Percentiles rank a stretch among this genome's conserved stretches.
Conservation (phyloP, 2,329 filamentous ascomycete species). For the Epichloe bromicola region DNA sequence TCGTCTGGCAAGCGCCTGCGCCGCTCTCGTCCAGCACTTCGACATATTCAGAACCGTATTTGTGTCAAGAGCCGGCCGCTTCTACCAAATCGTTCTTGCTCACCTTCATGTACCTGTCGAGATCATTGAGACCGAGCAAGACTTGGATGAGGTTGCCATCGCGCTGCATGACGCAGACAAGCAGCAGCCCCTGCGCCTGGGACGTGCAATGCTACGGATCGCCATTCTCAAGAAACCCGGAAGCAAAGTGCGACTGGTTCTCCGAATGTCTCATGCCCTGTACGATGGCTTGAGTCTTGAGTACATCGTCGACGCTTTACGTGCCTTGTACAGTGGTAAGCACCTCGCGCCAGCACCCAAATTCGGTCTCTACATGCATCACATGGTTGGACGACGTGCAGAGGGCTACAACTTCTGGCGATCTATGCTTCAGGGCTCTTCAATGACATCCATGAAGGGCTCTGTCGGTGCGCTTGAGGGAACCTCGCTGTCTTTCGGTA, state of each 20-base stretch:
- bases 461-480: background rate
- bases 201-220: conserved; percentile 2
- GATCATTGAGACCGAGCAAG: conserved; percentile 1
- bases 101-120: conserved; percentile 4
- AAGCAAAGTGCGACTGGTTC: conserved; percentile 6
- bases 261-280: conserved; percentile 11
- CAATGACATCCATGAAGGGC: conserved; percentile 1
- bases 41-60: conserved; percentile 9
- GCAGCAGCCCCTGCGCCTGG: too few species aligned
- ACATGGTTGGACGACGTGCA: conserved; percentile 3
- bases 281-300: conserved; percentile 13
- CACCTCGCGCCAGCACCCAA: conserved; percentile 5
- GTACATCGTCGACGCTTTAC: conserved; percentile 9
- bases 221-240: conserved; percentile 5
- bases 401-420: conserved; percentile 6
- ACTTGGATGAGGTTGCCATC: background rate
- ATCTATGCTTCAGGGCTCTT: conserved; percentile 1
- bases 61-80: background rate
- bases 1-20: background rate
- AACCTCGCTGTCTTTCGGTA: background rate
- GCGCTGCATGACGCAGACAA: too few species aligned
- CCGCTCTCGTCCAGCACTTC: conserved; percentile 4
- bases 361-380: conserved; percentile 10
- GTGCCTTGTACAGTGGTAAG: conserved; percentile 7
- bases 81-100: conserved; percentile 6